These are phyloP conservation scores for Aspergillus affinis DNA, from an alignment of 495 filamentous ascomycete genomes.

Conservation along the genomic window DNA sequence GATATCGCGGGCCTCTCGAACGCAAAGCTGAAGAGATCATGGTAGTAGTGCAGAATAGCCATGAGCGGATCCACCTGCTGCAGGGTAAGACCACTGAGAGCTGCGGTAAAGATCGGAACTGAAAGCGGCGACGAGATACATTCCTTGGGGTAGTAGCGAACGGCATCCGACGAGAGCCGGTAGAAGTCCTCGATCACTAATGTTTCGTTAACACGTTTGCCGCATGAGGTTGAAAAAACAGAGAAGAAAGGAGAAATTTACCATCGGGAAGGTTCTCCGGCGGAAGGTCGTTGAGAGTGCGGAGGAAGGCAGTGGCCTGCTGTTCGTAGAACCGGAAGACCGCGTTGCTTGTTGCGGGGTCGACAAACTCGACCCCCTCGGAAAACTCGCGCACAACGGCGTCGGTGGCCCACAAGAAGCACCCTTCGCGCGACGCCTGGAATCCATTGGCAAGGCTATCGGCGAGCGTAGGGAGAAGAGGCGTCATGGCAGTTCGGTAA, in stretches of 20 bases:
- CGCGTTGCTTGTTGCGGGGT: conserved; percentile 74
- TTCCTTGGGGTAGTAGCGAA: conserved; percentile 86
- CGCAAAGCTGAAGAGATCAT: conserved; percentile 89
- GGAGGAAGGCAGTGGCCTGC: conserved; percentile 83
- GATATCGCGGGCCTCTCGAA: conserved; percentile 74
- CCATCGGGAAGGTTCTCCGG: conserved; percentile 87
- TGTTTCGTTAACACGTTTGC: background rate
- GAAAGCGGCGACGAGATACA: conserved; percentile 76
- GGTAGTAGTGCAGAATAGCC: conserved; percentile 88
- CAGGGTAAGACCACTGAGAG: conserved; percentile 77
- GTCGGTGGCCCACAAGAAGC: conserved; percentile 96
- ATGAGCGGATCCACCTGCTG: conserved; percentile 89
- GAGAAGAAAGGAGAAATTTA: conserved; percentile 33
- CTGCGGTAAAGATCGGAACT: conserved; percentile 80
- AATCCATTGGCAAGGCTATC: conserved; percentile 85
- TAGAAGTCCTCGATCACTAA: conserved; percentile 97
- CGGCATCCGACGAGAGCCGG: conserved; percentile 82
- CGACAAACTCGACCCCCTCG: conserved; percentile 81
- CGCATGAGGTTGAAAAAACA: background rate
- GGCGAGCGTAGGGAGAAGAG: conserved; percentile 80
- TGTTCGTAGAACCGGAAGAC: conserved; percentile 95
- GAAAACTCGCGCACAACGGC: conserved; percentile 95
- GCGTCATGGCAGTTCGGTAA: conserved; percentile 84
- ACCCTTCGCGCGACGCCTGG: conserved; percentile 81
- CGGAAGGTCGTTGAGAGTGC: conserved; percentile 80